phyloP scores from a whole-genome alignment of 2,329 filamentous ascomycete species.

The Dothideomycetes sp. region DNA sequence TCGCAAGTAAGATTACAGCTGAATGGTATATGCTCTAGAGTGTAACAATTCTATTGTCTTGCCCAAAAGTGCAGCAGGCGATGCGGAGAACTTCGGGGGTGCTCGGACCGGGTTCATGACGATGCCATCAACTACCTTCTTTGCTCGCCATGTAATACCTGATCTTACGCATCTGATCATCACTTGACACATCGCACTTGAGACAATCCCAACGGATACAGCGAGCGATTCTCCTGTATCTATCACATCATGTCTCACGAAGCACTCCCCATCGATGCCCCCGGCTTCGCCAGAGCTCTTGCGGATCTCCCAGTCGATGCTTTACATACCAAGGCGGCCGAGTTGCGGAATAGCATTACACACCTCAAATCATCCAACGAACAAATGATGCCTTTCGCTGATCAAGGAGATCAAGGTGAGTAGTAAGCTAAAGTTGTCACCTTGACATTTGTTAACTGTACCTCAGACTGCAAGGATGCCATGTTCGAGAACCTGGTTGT shows the following conservation, averaged over 20 bases:
- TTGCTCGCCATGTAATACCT: constrained; percentile 1
- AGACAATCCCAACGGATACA: too few relatives aligned
- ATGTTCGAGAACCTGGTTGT: constrained; percentile 55
- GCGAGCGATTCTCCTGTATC: too few relatives aligned
- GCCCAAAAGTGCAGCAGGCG: too few relatives aligned
- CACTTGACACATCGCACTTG: too few relatives aligned
- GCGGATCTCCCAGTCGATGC: constrained; percentile 53
- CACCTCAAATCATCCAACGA: constrained; percentile 66
- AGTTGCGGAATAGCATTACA: constrained; percentile 62
- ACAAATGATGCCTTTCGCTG: constrained; percentile 59
- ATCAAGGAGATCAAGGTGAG: constrained; percentile 44
- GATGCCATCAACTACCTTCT: constrained; percentile 10
- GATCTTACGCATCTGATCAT: neutral
- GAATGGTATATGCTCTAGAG: too few relatives aligned
- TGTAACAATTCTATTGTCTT: too few relatives aligned
- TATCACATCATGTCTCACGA: constrained; percentile 10
- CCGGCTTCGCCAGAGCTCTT: constrained; percentile 43
- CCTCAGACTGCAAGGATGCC: constrained; percentile 60
- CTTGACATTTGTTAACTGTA: neutral
- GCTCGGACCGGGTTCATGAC: constrained; percentile 14
- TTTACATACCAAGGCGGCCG: constrained; percentile 64
- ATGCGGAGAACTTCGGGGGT: constrained; percentile 13
- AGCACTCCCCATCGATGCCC: constrained; percentile 19
- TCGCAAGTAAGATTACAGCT: too few relatives aligned
- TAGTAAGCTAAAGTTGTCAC: too few relatives aligned